Evolutionary conservation across 2,329 filamentous ascomycete species (phyloP).

Genomic region (Periglandula ipomoeae): DNA sequence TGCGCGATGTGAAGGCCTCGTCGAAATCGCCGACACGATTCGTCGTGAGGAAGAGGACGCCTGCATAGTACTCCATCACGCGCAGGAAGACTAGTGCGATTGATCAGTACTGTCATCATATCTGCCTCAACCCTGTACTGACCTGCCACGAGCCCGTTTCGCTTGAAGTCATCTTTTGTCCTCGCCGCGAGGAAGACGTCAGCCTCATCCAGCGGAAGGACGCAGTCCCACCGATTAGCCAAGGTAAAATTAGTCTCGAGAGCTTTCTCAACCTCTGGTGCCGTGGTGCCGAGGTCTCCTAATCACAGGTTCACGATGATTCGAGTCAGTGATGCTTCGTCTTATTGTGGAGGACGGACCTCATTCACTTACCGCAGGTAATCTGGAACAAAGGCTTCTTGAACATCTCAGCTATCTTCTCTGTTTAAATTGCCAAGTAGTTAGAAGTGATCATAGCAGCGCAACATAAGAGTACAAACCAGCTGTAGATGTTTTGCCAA

Average conservation of each 20-base stretch:
- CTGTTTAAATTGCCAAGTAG: too few species aligned
- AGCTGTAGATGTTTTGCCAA: too few species aligned
- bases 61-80: slow-evolving; percentile 42
- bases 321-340: too few species aligned
- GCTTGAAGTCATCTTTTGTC: slow-evolving; percentile 22
- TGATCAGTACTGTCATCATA: neutral
- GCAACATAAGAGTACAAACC: too few species aligned
- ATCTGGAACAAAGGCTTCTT: too few species aligned
- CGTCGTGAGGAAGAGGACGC: slow-evolving; percentile 41
- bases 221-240: slow-evolving; percentile 44
- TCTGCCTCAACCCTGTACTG: slow-evolving; percentile 24
- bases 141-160: slow-evolving; percentile 25
- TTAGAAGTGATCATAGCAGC: too few species aligned
- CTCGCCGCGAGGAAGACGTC: slow-evolving; percentile 33
- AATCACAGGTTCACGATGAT: too few species aligned
- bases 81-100: slow-evolving; percentile 30
- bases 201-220: slow-evolving; percentile 26
- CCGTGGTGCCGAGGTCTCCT: slow-evolving; percentile 63
- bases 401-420: too few species aligned
- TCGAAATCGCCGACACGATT: slow-evolving; percentile 40
- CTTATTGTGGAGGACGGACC: too few species aligned
- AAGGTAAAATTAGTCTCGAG: slow-evolving; percentile 50
- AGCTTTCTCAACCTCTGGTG: slow-evolving; percentile 53
- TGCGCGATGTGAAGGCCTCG: slow-evolving; percentile 37
- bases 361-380: too few species aligned